Percentiles rank a stretch among this genome's conserved stretches.
Evolutionary conservation across 75 land plant genomes (phyloP).

Genomic region (Picea sitchensis): DNA sequence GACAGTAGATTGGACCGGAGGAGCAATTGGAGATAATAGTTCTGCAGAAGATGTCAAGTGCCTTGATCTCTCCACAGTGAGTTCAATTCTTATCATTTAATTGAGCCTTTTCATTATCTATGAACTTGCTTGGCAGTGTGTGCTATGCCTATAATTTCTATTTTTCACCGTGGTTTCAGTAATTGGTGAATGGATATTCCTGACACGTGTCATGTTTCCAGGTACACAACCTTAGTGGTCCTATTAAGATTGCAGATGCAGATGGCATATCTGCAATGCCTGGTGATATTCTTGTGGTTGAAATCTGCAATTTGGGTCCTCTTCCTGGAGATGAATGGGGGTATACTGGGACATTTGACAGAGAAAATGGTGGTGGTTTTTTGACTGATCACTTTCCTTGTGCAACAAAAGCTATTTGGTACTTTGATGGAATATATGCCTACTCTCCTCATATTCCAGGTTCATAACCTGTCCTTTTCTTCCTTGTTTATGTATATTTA

Average conservation of each 20-base stretch:
- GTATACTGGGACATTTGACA: slow-evolving; percentile 84
- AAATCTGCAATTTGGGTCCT: slow-evolving; percentile 87
- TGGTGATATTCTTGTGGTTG: slow-evolving; percentile 86
- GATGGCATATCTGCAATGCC: slow-evolving; percentile 62
- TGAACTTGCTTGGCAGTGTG: not conserved
- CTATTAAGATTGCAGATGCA: slow-evolving; percentile 60
- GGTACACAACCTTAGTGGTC: slow-evolving; percentile 92
- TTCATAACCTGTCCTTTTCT: slow-evolving; percentile 8
- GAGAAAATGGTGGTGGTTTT: slow-evolving; percentile 96
- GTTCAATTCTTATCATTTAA: slow-evolving; percentile 10
- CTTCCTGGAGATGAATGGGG: slow-evolving; percentile 98
- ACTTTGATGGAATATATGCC: slow-evolving; percentile 95
- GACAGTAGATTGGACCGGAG: slow-evolving; percentile 82
- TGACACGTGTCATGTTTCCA: slow-evolving; percentile 14
- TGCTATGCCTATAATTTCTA: not conserved
- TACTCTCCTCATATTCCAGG: slow-evolving; percentile 91
- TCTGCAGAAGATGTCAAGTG: slow-evolving; percentile 69
- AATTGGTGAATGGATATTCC: not conserved
- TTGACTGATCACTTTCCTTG: slow-evolving; percentile 86
- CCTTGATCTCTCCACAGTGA: slow-evolving; percentile 60
- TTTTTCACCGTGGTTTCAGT: slow-evolving; percentile 2
- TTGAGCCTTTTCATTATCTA: slow-evolving; percentile 13
- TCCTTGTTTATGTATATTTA: not conserved
- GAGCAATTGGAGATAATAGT: slow-evolving; percentile 56
- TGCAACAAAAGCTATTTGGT: slow-evolving; percentile 93